Base-by-base conservation (phyloP, 2,329 filamentous ascomycete species). In the Exophiala xenobiotica region DNA sequence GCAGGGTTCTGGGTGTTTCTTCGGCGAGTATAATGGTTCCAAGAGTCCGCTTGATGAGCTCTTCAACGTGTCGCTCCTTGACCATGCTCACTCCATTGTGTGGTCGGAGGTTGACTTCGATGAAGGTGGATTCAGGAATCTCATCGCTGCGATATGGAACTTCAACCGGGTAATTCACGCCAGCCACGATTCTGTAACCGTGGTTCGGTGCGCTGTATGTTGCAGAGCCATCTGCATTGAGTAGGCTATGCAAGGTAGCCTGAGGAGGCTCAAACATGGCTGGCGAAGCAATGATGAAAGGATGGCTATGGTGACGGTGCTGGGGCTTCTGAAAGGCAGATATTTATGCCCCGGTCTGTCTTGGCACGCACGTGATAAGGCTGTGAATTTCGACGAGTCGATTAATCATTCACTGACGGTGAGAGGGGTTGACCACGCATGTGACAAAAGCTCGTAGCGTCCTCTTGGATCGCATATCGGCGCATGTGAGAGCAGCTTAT, bases 91-190 rank as follows among this genome's bases (percentile, higher is more conserved):
- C 85, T 12, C 91, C 91, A 58, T 86, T 84, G 27, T 87, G 86
- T 42, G 92, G 92, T 68, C 93, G 83, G 59, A 99, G 82, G 67
- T 92, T 84, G 51, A 99, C 88, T 70, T 97, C 93, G 59, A 99
- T 78, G 43, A 86, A 82, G 22, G 92, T 90, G 74, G 96, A 90
- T 70, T 95, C 91, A 6, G 93, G 87, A 60, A 93, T 82, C 69
- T 97, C 90, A 67, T 99, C 92, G 63, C 89, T 83, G 64, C 91
- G 82, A 62, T 85, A 69, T 11, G 70, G 83, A 12, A 92, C 89
- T 74, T 99, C 93, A 61, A 97, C 82, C 12, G 93, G 93, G 0
- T 92, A 93, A 70, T 96, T 97, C 60, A 95, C 90, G 11, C 89
- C 86, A 49, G 87, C 88, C 47, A 95, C 81, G 58, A 97, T 80